Conservation (phyloP, 2,329 filamentous ascomycete species). For the Alternaria sp. region DNA sequence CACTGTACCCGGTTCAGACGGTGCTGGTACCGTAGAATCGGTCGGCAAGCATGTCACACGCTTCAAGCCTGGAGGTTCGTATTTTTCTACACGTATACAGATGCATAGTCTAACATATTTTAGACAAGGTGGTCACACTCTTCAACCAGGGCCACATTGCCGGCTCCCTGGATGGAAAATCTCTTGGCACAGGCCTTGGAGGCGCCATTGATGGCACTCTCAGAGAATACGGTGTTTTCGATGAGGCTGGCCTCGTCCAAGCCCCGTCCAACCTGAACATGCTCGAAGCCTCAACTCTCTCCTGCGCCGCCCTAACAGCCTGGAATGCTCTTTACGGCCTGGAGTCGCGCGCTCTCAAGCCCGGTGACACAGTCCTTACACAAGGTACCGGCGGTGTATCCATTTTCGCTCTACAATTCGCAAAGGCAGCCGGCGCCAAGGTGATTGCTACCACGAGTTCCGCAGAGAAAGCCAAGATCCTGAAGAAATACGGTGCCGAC, state of each 20-base stretch:
- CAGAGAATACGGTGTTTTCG: slow-evolving; percentile 71
- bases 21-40: slow-evolving; percentile 60
- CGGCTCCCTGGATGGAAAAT: slow-evolving; percentile 54
- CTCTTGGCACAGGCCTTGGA: slow-evolving; percentile 67
- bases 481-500: slow-evolving; percentile 63
- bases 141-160: slow-evolving; percentile 68
- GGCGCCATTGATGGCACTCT: slow-evolving; percentile 73
- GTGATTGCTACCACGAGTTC: slow-evolving; percentile 68
- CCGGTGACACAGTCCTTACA: slow-evolving; percentile 64
- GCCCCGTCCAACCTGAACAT: slow-evolving; percentile 65
- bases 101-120: slow-evolving; percentile 4
- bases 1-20: slow-evolving; percentile 60
- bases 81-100: not conserved
- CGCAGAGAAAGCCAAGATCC: slow-evolving; percentile 56
- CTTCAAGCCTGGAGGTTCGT: slow-evolving; percentile 60
- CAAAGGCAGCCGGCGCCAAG: slow-evolving; percentile 62
- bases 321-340: slow-evolving; percentile 65
- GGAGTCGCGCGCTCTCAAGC: slow-evolving; percentile 48
- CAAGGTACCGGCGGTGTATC: slow-evolving; percentile 76
- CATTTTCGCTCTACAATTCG: slow-evolving; percentile 69
- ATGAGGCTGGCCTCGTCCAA: slow-evolving; percentile 71
- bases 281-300: slow-evolving; percentile 57
- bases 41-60: slow-evolving; percentile 64
- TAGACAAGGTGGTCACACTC: slow-evolving; percentile 67
- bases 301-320: slow-evolving; percentile 56